Evolutionary conservation across 2,329 filamentous ascomycete species (phyloP).

Genomic region (Alternaria atra): DNA sequence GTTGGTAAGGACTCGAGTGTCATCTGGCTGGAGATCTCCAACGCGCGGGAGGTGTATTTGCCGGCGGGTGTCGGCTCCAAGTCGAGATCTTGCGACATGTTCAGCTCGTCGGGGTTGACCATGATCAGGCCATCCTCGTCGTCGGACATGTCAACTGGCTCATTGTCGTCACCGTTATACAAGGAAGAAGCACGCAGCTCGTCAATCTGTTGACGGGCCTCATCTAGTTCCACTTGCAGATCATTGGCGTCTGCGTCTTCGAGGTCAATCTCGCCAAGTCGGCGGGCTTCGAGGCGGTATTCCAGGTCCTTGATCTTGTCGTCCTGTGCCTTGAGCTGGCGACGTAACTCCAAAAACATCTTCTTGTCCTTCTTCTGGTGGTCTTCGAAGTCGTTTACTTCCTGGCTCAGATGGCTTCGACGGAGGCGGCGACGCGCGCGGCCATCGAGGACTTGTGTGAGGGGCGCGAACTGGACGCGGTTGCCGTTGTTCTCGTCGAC

Average conservation of each 20-base stretch:
- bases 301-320: slow-evolving; percentile 50
- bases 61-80: slow-evolving; percentile 39
- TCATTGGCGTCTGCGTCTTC: slow-evolving; percentile 47
- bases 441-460: slow-evolving; percentile 43
- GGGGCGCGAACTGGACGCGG: slow-evolving; percentile 48
- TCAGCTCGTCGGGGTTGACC: slow-evolving; percentile 46
- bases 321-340: slow-evolving; percentile 50
- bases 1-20: slow-evolving; percentile 38
- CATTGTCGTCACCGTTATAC: slow-evolving; percentile 40
- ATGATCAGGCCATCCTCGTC: slow-evolving; percentile 45
- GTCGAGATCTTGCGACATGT: slow-evolving; percentile 41
- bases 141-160: slow-evolving; percentile 31
- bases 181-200: slow-evolving; percentile 44
- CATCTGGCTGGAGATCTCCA: slow-evolving; percentile 41
- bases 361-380: slow-evolving; percentile 50
- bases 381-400: slow-evolving; percentile 51
- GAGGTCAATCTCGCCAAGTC: slow-evolving; percentile 51
- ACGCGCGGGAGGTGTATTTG: slow-evolving; percentile 39
- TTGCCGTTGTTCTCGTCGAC: slow-evolving; percentile 25
- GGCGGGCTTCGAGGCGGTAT: slow-evolving; percentile 46
- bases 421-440: slow-evolving; percentile 51
- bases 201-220: slow-evolving; percentile 48
- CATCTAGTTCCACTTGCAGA: slow-evolving; percentile 45
- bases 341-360: slow-evolving; percentile 48
- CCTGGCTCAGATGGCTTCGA: slow-evolving; percentile 53